phyloP scores from a whole-genome alignment of 2,329 filamentous ascomycete species.

The Sporothrix protearum region DNA sequence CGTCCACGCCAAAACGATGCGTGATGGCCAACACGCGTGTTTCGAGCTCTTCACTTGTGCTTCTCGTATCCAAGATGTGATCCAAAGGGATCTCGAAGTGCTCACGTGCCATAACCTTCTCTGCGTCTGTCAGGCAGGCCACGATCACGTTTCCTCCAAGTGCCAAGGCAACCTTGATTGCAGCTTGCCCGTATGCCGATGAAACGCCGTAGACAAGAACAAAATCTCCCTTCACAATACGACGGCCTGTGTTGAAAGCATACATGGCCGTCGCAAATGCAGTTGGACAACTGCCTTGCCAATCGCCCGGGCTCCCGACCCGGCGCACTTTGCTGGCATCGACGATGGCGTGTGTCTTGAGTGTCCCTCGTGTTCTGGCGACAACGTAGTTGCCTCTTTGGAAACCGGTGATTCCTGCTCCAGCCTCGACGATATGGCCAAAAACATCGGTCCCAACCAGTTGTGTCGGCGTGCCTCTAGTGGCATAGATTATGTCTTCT shows the following conservation, averaged over 20 bases:
- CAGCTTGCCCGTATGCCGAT: constrained; percentile 44
- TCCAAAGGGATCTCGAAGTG: constrained; percentile 29
- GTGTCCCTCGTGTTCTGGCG: constrained; percentile 39
- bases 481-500: constrained; percentile 38
- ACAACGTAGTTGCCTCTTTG: constrained; percentile 42
- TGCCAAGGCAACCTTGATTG: constrained; percentile 39
- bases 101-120: constrained; percentile 39
- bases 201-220: constrained; percentile 45
- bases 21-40: constrained; percentile 36
- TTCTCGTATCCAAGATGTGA: constrained; percentile 36
- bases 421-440: constrained; percentile 39
- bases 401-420: constrained; percentile 36
- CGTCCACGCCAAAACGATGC: constrained; percentile 38
- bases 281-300: constrained; percentile 37
- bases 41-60: constrained; percentile 10
- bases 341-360: constrained; percentile 38
- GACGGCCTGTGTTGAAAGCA: constrained; percentile 37
- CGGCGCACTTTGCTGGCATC: constrained; percentile 38
- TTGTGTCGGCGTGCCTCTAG: not conserved
- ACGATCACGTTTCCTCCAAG: constrained; percentile 38
- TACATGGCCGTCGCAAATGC: constrained; percentile 44
- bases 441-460: constrained; percentile 38
- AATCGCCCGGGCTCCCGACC: constrained; percentile 29
- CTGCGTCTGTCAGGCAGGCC: constrained; percentile 38
- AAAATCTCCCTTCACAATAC: constrained; percentile 32